Percentiles rank a stretch among this genome's conserved stretches.
These are phyloP conservation scores for Oropetium thomaeum DNA, from an alignment of 176 grass and related monocot species.

Conservation along the genomic window DNA sequence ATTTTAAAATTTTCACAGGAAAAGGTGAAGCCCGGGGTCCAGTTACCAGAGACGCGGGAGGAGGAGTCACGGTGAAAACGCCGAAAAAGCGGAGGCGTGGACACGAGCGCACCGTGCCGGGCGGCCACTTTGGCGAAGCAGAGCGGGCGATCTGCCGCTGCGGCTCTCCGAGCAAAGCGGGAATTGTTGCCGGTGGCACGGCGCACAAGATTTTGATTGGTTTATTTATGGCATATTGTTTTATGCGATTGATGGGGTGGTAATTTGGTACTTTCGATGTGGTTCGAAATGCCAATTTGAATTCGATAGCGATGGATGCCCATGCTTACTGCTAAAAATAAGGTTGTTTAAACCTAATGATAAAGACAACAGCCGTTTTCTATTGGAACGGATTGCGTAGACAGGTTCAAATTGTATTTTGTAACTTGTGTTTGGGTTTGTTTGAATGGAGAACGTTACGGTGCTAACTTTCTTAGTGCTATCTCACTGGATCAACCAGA, in stretches of 20 bases:
- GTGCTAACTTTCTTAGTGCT: neutral
- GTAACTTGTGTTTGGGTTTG: neutral
- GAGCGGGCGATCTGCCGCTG: conserved; percentile 5
- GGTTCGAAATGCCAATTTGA: conserved; percentile 13
- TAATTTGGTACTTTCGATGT: conserved; percentile 13
- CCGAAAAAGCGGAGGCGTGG: conserved; percentile 10
- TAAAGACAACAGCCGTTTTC: neutral
- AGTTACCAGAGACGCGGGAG: neutral
- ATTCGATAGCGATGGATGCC: neutral
- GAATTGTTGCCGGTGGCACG: conserved; percentile 2
- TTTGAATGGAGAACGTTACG: neutral
- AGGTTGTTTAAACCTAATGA: neutral
- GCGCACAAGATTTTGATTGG: neutral
- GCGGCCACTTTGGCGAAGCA: conserved; percentile 22
- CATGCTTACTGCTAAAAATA: neutral
- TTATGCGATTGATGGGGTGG: neutral
- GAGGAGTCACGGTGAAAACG: neutral
- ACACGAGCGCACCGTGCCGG: neutral
- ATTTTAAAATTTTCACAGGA: conserved; percentile 1
- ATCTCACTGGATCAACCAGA: neutral
- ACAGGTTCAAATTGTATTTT: too few relatives aligned
- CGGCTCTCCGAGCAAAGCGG: neutral
- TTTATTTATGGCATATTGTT: neutral
- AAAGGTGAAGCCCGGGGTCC: neutral
- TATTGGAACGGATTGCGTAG: neutral